Base-by-base conservation (phyloP, 441 rosid genomes). In the Dalechampia spathulata region DNA sequence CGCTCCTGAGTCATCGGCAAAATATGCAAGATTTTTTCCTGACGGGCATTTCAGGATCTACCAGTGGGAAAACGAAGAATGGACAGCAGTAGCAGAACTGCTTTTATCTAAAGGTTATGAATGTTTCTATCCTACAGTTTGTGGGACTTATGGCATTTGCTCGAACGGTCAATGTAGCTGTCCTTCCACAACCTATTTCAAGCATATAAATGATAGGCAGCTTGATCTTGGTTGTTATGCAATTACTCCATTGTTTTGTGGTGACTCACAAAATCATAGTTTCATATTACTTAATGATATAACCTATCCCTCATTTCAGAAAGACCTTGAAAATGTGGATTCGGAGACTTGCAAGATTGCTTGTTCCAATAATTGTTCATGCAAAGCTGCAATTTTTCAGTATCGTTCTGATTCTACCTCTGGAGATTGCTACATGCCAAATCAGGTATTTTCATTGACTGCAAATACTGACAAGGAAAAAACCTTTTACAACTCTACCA, bases 41-140 rank as follows among this genome's bases (percentile, higher is more conserved):
- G 58, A 51, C 21, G 58, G 65, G 20, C 65, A 61, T 53, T 36
- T 53, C 10, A 11, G 59, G 23, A 32, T 61, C 23, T 45, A 61
- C 5, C 49, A 55, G 4, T 55, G 59, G 59, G 25, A 12, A 41
- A 1, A 2, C 7, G 19, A 41, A 11, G 42, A 42, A 12, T 57
- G 61, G 52, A n/a, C 3, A 15, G 36, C 16, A 23, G 34, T 48
- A 19, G 34, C 17, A 2, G 65, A 61, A 21, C 11, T 61, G 6
- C 50, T 61, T 41, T 6, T 16, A 19, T 30, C 34, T 30, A 8
- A 30, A 8, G 34, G 37, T 3, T 6, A 27, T 11, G 64, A 60
- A 30, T 60, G 57, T 60, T 34, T 21, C 22, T 27, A 60, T 19
- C 64, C 64, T 15, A 26, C 36, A 27, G 57, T 51, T 14, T 51